phyloP scores from a whole-genome alignment of 2,329 filamentous ascomycete genomes.

The Neopestalotiopsis sp. region DNA sequence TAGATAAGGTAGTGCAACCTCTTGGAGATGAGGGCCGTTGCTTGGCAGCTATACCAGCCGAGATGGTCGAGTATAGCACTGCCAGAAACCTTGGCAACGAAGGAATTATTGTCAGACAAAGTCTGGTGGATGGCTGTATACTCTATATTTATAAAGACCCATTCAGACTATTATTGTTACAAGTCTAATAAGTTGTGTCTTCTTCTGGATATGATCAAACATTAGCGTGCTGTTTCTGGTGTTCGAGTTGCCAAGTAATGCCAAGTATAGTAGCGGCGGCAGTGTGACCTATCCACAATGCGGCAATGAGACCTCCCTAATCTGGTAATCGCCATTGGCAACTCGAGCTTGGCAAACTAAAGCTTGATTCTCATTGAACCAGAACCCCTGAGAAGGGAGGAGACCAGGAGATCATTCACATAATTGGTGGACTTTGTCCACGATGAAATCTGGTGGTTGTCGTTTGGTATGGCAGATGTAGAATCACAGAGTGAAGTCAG shows the following conservation, averaged over 20 bases:
- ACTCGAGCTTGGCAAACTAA: constrained; percentile 6
- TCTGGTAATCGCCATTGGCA: constrained; percentile 10
- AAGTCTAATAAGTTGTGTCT: background rate
- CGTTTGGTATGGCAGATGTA: background rate
- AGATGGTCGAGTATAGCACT: background rate
- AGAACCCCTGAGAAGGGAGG: background rate
- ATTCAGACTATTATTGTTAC: background rate
- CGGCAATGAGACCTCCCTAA: constrained; percentile 14
- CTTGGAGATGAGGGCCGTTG: background rate
- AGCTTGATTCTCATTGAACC: background rate
- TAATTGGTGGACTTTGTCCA: background rate
- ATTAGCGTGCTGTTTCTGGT: background rate
- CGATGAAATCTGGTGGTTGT: background rate
- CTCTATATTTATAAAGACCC: background rate
- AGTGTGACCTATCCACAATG: constrained; percentile 7
- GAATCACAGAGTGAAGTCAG: background rate
- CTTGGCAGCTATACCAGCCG: constrained; percentile 8
- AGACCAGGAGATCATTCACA: background rate
- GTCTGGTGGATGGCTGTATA: too few species aligned
- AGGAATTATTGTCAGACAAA: too few species aligned
- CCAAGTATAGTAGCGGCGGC: constrained; percentile 14
- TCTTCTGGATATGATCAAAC: background rate
- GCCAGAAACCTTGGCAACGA: background rate
- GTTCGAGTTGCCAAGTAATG: constrained; percentile 15
- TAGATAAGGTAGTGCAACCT: constrained; percentile 10